Evolutionary conservation across 495 filamentous ascomycete genomes (phyloP).

Genomic region (Hypoxylon fragiforme): DNA sequence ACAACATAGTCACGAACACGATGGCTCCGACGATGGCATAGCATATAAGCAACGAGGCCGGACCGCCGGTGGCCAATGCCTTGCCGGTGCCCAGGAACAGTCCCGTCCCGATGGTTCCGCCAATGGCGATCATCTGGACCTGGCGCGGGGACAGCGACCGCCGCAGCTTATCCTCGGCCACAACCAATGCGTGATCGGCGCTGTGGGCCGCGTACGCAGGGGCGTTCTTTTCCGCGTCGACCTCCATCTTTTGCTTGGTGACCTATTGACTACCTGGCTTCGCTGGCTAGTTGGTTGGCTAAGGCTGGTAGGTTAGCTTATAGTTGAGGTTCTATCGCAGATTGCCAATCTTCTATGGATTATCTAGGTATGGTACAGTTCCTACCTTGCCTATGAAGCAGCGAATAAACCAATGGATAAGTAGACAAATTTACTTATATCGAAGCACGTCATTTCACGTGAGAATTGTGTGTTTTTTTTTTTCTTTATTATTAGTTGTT

Average conservation of each 20-base stretch:
- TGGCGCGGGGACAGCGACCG: conserved; percentile 49
- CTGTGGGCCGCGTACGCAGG: neutral
- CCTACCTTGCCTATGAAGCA: no score
- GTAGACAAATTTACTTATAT: no score
- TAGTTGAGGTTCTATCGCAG: no score
- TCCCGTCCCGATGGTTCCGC: conserved; percentile 70
- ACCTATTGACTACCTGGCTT: neutral
- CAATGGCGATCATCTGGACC: conserved; percentile 64
- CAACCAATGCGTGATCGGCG: conserved; percentile 11
- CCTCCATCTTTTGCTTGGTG: conserved; percentile 13
- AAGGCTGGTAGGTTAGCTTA: no score
- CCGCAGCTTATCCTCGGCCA: conserved; percentile 22
- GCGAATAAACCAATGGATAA: no score
- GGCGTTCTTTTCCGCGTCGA: conserved; percentile 29
- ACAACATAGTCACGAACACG: conserved; percentile 55
- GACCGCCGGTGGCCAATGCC: conserved; percentile 59
- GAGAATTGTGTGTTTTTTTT: conserved; percentile 4
- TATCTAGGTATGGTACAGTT: no score
- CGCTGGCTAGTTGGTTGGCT: neutral
- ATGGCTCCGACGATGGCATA: conserved; percentile 64
- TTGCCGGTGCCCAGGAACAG: conserved; percentile 66
- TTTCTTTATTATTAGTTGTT: neutral
- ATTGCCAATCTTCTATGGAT: no score
- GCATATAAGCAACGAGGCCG: conserved; percentile 64
- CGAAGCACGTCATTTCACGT: conserved; percentile 33